Base-by-base conservation (phyloP, 108 stramenopile genomes). In the Cylindrotheca fusiformis region DNA sequence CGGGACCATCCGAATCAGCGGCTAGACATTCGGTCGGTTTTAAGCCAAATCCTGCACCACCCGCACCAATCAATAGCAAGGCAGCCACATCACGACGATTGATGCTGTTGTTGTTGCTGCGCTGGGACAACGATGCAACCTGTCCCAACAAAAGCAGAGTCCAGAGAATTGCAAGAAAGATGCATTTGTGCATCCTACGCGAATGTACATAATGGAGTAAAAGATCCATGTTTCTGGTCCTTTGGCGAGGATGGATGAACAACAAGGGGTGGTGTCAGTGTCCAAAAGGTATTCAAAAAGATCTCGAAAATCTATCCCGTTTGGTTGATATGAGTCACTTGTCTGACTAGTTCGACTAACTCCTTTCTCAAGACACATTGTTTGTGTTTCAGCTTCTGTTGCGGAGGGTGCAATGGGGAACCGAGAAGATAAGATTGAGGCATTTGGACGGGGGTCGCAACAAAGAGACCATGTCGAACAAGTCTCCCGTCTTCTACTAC, bases 1-100 rank as follows among this genome's bases (percentile, higher is more conserved):
- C 62, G 0, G 79, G 75, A 41, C 36, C 36, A 10, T 41, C 10
- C 14, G 14, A 14, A 41, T 41, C 14, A 14, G 14, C 36, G 36
- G 10, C 14, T 41, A 14, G 10, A 14, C 10, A 14, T 41, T 41
- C 36, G 36, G 6, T 14, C 10, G 6, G 10, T 6, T 41, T 6
- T 41, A 6, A 41, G 10, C 36, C 36, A 41, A 41, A 41, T 41
- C 36, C 36, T 14, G 36, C 36, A 10, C 10, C 14, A 14, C 6
- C 36, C 6, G 36, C 6, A 10, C 36, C 36, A 41, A 41, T 41
- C 36, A 14, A 10, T 14, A 10, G 36, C 6, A 41, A 14, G 36
- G n/a, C n/a, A n/a, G n/a, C n/a, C n/a, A 41, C 10, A 41, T 41
- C 36, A 10, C 36, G 36, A 10, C 36, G 36, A 14, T 41, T 41